Conservation (phyloP, 768 basidiomycete genomes). For the Suillus alpinus region DNA sequence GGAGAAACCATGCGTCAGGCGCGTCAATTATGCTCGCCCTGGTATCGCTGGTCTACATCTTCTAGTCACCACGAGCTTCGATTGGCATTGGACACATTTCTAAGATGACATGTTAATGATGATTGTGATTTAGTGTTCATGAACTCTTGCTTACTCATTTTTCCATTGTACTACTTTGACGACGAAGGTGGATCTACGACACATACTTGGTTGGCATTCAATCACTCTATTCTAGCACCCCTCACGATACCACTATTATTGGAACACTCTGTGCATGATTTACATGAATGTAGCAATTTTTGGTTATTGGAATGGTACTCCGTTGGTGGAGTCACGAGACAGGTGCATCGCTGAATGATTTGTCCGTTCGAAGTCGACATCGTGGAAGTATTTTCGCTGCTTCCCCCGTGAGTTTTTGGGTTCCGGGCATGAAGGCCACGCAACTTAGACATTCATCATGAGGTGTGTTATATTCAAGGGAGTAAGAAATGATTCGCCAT, state of each 20-base stretch:
- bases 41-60: slow-evolving; percentile 12
- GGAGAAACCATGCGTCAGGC: slow-evolving; percentile 20
- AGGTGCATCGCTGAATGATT: background rate
- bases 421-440: background rate
- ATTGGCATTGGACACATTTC: slow-evolving; percentile 11
- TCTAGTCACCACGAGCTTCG: slow-evolving; percentile 16
- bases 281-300: background rate
- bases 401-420: background rate
- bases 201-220: slow-evolving; percentile 2
- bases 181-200: slow-evolving; percentile 7
- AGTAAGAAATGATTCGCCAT: too few species aligned
- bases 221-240: background rate
- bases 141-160: slow-evolving; percentile 8
- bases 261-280: background rate
- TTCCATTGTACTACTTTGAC: slow-evolving; percentile 9
- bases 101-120: background rate
- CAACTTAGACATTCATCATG: background rate
- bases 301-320: background rate
- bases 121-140: slow-evolving; percentile 15
- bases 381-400: background rate
- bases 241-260: background rate
- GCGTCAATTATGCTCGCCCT: slow-evolving; percentile 17
- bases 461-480: too few species aligned
- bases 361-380: background rate
- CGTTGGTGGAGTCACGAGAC: background rate